A percentile compares a stretch with the other conserved stretches of the same genome.
These are phyloP conservation scores for Fusarium floridanum DNA, from an alignment of 2,329 filamentous ascomycete genomes.

Conservation along the genomic window DNA sequence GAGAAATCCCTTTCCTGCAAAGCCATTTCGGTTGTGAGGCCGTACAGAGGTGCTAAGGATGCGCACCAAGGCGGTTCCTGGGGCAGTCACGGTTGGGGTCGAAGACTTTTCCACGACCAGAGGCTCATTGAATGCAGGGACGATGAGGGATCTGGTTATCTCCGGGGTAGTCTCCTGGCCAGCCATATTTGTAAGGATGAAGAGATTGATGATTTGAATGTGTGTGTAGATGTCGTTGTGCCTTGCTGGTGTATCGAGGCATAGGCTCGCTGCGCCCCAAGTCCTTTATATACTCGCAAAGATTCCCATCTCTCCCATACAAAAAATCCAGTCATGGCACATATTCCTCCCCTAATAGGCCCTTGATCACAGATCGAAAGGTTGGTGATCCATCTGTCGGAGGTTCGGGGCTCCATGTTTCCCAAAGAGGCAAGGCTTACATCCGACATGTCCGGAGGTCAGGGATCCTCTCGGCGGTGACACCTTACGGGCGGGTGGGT, in stretches of 20 bases:
- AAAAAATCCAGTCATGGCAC: not conserved
- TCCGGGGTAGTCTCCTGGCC: not conserved
- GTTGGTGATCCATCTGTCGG: not conserved
- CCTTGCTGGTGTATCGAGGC: too few species aligned
- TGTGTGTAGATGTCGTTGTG: not conserved
- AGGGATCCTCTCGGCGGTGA: not conserved
- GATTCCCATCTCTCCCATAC: not conserved
- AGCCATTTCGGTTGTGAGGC: slow-evolving; percentile 25
- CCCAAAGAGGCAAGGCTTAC: slow-evolving; percentile 23
- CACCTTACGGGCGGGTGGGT: not conserved
- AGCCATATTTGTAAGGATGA: slow-evolving; percentile 6
- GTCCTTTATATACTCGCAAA: not conserved
- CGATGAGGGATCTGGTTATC: slow-evolving; percentile 12
- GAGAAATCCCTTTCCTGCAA: slow-evolving; percentile 23
- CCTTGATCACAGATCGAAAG: not conserved
- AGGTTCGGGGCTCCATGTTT: slow-evolving; percentile 15
- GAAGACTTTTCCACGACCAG: slow-evolving; percentile 12
- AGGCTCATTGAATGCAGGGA: slow-evolving; percentile 25
- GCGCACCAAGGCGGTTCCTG: slow-evolving; percentile 28
- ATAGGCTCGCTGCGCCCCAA: not conserved
- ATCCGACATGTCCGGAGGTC: slow-evolving; percentile 19
- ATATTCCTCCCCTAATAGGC: not conserved
- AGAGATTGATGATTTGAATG: not conserved
- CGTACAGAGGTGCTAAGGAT: slow-evolving; percentile 27
- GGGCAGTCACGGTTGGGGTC: not conserved